These are phyloP conservation scores for Thelonectria blattea DNA, from an alignment of 2,329 filamentous ascomycete species.

Conservation along the genomic window DNA sequence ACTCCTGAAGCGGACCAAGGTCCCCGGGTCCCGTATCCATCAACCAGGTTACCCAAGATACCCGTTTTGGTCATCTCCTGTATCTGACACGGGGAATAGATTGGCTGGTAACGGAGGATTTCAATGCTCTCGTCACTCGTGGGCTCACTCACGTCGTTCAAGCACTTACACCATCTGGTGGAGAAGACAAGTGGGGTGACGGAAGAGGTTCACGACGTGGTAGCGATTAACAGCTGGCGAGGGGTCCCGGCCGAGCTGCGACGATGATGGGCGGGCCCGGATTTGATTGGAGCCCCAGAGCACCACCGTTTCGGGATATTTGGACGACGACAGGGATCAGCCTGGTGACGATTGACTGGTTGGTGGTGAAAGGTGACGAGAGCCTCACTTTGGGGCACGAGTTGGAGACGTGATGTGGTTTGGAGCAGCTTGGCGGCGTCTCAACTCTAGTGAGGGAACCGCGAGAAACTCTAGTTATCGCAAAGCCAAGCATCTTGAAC, in stretches of 20 bases:
- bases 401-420: neutral
- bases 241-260: neutral
- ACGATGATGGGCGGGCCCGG: neutral
- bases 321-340: slow-evolving; percentile 6
- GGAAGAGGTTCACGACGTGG: neutral
- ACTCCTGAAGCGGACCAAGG: slow-evolving; percentile 1
- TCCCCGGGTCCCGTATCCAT: neutral
- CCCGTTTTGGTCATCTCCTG: slow-evolving; percentile 12
- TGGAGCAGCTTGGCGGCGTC: neutral
- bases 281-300: slow-evolving; percentile 10
- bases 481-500: neutral
- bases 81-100: slow-evolving; percentile 1
- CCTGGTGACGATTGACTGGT: slow-evolving; percentile 11
- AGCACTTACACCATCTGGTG: slow-evolving; percentile 4
- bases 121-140: slow-evolving; percentile 11
- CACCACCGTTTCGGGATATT: slow-evolving; percentile 13
- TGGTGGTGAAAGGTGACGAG: neutral
- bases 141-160: slow-evolving; percentile 6
- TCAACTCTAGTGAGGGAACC: too few relatives aligned
- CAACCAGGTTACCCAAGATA: neutral
- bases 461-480: too few relatives aligned
- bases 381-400: neutral
- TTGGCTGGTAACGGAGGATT: slow-evolving; percentile 7
- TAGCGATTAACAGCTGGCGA: neutral
- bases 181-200: neutral